Evolutionary conservation across 2,329 filamentous ascomycete species (phyloP).

Genomic region (Fusarium annulatum): DNA sequence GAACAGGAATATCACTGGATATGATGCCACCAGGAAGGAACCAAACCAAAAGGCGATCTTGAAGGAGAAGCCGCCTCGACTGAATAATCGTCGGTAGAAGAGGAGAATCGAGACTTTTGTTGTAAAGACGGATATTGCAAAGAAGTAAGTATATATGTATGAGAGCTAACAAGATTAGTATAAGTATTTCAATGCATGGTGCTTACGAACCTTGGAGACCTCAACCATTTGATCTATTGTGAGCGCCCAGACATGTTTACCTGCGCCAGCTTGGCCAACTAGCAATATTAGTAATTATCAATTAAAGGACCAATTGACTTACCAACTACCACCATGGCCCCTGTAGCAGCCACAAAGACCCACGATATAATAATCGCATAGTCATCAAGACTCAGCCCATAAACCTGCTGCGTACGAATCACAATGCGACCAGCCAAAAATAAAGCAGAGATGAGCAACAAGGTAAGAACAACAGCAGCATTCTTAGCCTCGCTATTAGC

Average conservation of each 20-base stretch:
- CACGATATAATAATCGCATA: constrained; percentile 19
- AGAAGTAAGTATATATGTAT: constrained; percentile 16
- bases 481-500: constrained; percentile 5
- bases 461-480: constrained; percentile 2
- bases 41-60: constrained; percentile 17
- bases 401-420: constrained; percentile 4
- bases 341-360: constrained; percentile 6
- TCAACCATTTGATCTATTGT: not conserved
- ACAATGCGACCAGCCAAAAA: constrained; percentile 3
- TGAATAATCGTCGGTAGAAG: constrained; percentile 21
- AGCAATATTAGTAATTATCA: not conserved
- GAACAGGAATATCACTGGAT: constrained; percentile 11
- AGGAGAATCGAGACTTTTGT: constrained; percentile 20
- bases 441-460: constrained; percentile 4
- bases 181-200: fast-evolving
- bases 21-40: not conserved
- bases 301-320: not conserved
- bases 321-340: constrained; percentile 6
- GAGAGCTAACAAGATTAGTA: not conserved
- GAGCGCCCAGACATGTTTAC: constrained; percentile 24
- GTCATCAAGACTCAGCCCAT: constrained; percentile 13
- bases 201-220: constrained; percentile 4
- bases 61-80: not conserved
- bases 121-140: constrained; percentile 14
- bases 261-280: constrained; percentile 14